These are phyloP conservation scores for Blastobotrys indianensis DNA, from an alignment of 1,139 yeast genomes.

Conservation along the genomic window DNA sequence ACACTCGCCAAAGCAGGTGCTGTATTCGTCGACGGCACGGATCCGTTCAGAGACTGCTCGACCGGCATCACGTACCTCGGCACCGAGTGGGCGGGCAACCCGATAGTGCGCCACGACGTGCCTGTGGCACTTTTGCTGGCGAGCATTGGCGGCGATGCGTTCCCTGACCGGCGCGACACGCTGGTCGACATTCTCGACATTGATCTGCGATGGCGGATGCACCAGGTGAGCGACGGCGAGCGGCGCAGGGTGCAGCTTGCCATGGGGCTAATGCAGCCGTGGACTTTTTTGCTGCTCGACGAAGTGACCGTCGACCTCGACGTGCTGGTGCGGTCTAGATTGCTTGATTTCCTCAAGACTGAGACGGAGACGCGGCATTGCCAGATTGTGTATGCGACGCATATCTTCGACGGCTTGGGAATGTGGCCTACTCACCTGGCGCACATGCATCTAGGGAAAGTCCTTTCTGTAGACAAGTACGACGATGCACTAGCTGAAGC, in stretches of 20 bases:
- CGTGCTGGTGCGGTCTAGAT: constrained; percentile 76
- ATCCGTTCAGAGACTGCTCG: constrained; percentile 67
- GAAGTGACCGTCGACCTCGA: constrained; percentile 96
- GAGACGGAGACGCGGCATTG: constrained; percentile 68
- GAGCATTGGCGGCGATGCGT: constrained; percentile 77
- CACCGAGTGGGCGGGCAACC: constrained; percentile 95
- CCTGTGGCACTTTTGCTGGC: constrained; percentile 73
- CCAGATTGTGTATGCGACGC: constrained; percentile 77
- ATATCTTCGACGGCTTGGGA: constrained; percentile 90
- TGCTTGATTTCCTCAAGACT: constrained; percentile 58
- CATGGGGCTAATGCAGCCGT: constrained; percentile 89
- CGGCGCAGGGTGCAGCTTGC: constrained; percentile 87
- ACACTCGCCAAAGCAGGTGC: constrained; percentile 72
- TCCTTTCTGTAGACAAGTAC: constrained; percentile 22
- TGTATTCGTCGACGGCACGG: constrained; percentile 62
- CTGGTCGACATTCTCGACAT: constrained; percentile 74
- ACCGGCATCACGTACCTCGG: constrained; percentile 84
- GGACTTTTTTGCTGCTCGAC: constrained; percentile 77
- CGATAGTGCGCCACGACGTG: constrained; percentile 82
- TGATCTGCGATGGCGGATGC: constrained; percentile 89
- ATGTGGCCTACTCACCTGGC: constrained; percentile 80
- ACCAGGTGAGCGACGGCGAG: constrained; percentile 87
- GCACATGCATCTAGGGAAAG: constrained; percentile 71
- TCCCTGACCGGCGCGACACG: constrained; percentile 67
- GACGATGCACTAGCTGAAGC: constrained; percentile 13